Conservation (phyloP, 73 alveolate species). For the Blepharisma japonicum region DNA sequence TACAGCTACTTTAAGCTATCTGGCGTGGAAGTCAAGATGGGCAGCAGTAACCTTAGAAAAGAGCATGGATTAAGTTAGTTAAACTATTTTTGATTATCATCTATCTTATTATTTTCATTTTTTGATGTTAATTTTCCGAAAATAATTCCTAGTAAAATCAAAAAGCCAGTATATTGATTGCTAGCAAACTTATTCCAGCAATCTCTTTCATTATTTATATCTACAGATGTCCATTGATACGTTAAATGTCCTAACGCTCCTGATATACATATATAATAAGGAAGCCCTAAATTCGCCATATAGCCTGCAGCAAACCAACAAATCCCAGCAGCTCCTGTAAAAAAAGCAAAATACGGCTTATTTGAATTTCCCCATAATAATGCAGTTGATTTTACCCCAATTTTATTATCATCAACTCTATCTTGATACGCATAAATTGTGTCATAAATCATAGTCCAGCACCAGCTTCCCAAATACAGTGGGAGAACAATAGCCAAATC, state of each 20-base stretch:
- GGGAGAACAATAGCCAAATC: slow-evolving; percentile 54
- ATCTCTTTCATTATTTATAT: slow-evolving; percentile 35
- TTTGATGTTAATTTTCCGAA: slow-evolving; percentile 32
- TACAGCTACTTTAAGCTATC: too few species aligned
- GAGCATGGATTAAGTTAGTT: too few species aligned
- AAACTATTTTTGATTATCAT: too few species aligned
- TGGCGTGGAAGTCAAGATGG: too few species aligned
- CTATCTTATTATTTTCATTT: neutral
- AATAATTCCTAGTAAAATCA: slow-evolving; percentile 39
- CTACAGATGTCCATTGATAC: slow-evolving; percentile 48
- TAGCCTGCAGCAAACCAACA: slow-evolving; percentile 35
- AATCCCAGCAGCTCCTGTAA: slow-evolving; percentile 29
- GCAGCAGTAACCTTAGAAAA: too few species aligned
- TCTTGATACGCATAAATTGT: slow-evolving; percentile 86
- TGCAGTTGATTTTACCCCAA: slow-evolving; percentile 74
- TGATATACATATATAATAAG: slow-evolving; percentile 40
- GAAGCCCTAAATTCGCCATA: slow-evolving; percentile 51
- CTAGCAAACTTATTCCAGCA: slow-evolving; percentile 51
- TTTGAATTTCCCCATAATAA: slow-evolving; percentile 52
- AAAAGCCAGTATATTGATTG: slow-evolving; percentile 46
- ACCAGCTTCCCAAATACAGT: slow-evolving; percentile 43
- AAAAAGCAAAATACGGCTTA: neutral
- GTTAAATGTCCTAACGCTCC: slow-evolving; percentile 53
- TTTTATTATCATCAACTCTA: slow-evolving; percentile 60
- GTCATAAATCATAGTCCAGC: slow-evolving; percentile 79